Evolutionary conservation across 441 rosid genomes (phyloP), one percentile per base, ranked within the genome.

Genomic region (Lepidium campestre): DNA sequence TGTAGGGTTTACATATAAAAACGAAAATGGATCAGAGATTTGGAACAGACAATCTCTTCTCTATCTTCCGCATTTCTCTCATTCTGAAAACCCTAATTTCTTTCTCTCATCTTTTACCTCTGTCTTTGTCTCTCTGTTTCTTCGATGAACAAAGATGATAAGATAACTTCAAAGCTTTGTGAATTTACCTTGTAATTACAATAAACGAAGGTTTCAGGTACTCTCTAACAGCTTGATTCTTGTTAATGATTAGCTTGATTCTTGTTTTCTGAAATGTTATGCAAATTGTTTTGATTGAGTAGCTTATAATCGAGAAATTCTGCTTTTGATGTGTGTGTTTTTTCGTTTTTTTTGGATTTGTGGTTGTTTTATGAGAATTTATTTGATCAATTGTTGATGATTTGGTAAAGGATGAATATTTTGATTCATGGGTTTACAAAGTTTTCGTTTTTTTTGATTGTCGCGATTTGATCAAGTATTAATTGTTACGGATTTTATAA

Each of bases 1-100:
- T 15, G 58, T 73, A 73, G 72, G 72, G 72, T 73, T 73, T 73
- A 45, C 64, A 67, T 67, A 73, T 67, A 73, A 67, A 73, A 73
- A 29, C 59, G 18, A 66, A 54, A 60, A 54, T 36, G 71, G 73
- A 67, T 54, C 64, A 67, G 72, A 73, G 72, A 44, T 53, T 29
- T 60, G 44, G 48, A 59, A 72, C 29, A 22, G 2, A 9, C 50
- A 44, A 55, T 59, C 72, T 65, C 63, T 12, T 66, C 52, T 52
- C 61, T 39, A 8, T 77, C 72, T 65, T 58, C 67, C 29, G 69
- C 63, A 62, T 56, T 71, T 58, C 60, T 59, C 64, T 49, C 47
- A 39, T 27, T 58, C 44, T 34, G 58, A 37, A 48, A 52, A 77
- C 73, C 80, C 71, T 69, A 75, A 62, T 40, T 56, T 50, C 13